Conservation (phyloP, 1,284 basidiomycete species). For the Pseudozyma thailandica region DNA sequence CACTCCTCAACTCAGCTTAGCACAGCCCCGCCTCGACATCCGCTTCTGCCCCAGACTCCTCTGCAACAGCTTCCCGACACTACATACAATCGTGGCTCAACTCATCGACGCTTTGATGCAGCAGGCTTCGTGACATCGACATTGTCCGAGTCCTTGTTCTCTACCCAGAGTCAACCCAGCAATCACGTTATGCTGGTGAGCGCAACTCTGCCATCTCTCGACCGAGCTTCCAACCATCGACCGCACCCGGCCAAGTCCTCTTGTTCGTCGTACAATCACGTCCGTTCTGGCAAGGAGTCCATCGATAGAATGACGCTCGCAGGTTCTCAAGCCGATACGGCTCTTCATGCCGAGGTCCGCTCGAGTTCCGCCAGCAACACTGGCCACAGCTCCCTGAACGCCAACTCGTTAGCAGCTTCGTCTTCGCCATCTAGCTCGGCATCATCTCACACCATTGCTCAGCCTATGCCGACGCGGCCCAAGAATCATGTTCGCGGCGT, state of each 20-base stretch:
- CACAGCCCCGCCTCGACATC: not conserved
- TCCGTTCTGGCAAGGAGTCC: conserved; percentile 3
- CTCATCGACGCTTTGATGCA: conserved; percentile 22
- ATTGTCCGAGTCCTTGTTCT: conserved; percentile 20
- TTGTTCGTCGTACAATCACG: conserved; percentile 5
- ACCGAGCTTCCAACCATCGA: conserved; percentile 23
- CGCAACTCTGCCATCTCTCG: conserved; percentile 22
- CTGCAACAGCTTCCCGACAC: not conserved
- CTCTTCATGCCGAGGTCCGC: conserved; percentile 20
- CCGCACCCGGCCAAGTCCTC: conserved; percentile 11
- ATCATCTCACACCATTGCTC: conserved; percentile 10
- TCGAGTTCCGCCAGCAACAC: conserved; percentile 7
- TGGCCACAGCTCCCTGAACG: conserved; percentile 2
- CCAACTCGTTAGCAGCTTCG: conserved; percentile 2
- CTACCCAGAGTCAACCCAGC: conserved; percentile 2
- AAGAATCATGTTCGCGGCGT: conserved; percentile 48
- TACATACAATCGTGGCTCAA: not conserved
- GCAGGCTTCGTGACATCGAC: conserved; percentile 25
- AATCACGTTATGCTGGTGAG: conserved; percentile 37
- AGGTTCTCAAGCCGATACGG: conserved; percentile 23
- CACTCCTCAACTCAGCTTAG: not conserved
- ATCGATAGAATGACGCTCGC: conserved; percentile 35
- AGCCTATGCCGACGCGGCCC: conserved; percentile 36
- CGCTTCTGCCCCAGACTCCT: not conserved
- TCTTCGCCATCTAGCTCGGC: conserved; percentile 9